Conservation (phyloP, 768 basidiomycete genomes). For the Russula foetens region DNA sequence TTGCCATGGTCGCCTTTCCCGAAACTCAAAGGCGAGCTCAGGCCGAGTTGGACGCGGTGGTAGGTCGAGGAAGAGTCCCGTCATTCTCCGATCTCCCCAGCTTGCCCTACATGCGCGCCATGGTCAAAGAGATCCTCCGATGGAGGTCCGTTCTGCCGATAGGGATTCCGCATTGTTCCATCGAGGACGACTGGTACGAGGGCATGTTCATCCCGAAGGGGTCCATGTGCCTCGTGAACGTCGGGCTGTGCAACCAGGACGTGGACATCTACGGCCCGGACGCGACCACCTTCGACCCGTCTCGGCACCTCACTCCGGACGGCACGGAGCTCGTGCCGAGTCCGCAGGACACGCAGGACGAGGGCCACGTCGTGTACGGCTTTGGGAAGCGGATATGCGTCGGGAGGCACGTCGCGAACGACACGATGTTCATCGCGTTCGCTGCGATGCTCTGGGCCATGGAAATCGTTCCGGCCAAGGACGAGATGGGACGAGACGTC, state of each 20-base stretch:
- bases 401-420: conserved; percentile 29
- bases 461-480: conserved; percentile 16
- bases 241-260: conserved; percentile 25
- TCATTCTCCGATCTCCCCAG: conserved; percentile 16
- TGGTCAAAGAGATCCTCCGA: conserved; percentile 21
- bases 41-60: conserved; percentile 21
- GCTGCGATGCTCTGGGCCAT: conserved; percentile 27
- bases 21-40: conserved; percentile 19
- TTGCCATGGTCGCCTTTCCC: conserved; percentile 22
- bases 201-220: conserved; percentile 30
- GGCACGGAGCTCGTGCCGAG: conserved; percentile 21
- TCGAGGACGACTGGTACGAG: conserved; percentile 27
- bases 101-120: conserved; percentile 22
- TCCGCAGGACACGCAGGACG: conserved; percentile 26
- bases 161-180: conserved; percentile 16
- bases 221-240: conserved; percentile 28
- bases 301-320: conserved; percentile 23
- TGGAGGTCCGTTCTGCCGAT: conserved; percentile 17
- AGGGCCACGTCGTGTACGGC: conserved; percentile 26
- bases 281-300: conserved; percentile 21
- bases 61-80: conserved; percentile 18
- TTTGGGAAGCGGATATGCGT: conserved; percentile 30
- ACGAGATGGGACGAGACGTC: conserved; percentile 12
- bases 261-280: conserved; percentile 25
- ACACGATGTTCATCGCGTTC: conserved; percentile 29